phyloP scores from a whole-genome alignment of 129 eudicot genomes.

The Chrysanthemum makinoi region DNA sequence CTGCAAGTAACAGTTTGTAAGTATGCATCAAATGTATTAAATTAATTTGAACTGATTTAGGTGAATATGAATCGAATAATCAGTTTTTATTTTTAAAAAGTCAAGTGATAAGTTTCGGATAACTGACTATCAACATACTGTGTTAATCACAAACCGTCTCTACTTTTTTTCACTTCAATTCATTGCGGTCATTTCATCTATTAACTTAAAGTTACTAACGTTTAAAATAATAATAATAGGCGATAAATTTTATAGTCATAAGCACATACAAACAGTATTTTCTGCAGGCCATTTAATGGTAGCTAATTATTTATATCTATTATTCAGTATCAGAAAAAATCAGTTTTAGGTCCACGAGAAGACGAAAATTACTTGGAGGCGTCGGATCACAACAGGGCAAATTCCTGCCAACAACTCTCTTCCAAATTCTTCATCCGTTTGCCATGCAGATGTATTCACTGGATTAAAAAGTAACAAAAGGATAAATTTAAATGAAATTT shows the following conservation, averaged over 20 bases:
- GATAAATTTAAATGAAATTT: not conserved
- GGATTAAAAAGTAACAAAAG: constrained; percentile 16
- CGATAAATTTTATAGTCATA: not conserved
- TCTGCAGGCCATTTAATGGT: not conserved
- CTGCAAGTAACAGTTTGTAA: constrained; percentile 33
- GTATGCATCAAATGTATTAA: not conserved
- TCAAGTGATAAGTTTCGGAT: no score
- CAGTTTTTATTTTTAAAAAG: not conserved
- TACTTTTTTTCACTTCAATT: not conserved
- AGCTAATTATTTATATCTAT: not conserved
- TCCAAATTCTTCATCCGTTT: constrained; percentile 73
- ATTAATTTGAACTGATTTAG: not conserved
- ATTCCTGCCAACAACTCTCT: constrained; percentile 78
- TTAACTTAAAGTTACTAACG: not conserved
- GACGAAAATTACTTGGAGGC: constrained; percentile 52
- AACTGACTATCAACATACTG: not conserved
- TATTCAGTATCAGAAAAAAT: not conserved
- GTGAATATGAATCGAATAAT: not conserved
- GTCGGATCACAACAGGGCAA: constrained; percentile 58
- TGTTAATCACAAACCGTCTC: not conserved
- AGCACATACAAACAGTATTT: not conserved
- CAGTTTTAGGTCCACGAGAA: not conserved
- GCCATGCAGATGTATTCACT: constrained; percentile 61
- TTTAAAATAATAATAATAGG: no score
- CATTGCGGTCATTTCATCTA: not conserved